A percentile compares a stretch with the other conserved stretches of the same genome.
These are phyloP conservation scores for Colletotrichum tropicicola DNA, from an alignment of 2,329 filamentous ascomycete genomes.

Conservation along the genomic window DNA sequence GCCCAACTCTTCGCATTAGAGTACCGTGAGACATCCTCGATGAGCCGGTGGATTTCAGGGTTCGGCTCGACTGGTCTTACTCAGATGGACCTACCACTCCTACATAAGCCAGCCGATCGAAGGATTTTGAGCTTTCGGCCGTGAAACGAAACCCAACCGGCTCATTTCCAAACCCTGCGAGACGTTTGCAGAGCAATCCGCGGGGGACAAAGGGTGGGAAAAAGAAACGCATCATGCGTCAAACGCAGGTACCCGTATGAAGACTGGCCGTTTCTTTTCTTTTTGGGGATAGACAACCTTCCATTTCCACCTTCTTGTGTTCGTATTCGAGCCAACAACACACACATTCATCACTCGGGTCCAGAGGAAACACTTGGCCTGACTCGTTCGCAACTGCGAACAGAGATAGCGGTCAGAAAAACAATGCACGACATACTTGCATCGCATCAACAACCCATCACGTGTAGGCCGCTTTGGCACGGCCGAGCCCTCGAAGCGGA, in stretches of 20 bases:
- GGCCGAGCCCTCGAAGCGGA: slow-evolving; percentile 6
- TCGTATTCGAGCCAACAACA: not conserved
- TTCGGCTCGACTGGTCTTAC: not conserved
- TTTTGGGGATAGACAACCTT: not conserved
- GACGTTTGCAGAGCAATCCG: not conserved
- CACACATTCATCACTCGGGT: not conserved
- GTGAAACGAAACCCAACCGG: not conserved
- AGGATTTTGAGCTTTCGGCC: not conserved
- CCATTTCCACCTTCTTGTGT: not conserved
- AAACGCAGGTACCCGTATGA: not conserved
- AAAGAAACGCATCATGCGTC: not conserved
- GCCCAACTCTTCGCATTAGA: not conserved
- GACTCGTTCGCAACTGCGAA: not conserved
- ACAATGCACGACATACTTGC: slow-evolving; percentile 24
- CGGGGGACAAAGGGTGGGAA: not conserved
- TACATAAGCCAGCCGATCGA: not conserved
- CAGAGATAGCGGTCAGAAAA: not conserved
- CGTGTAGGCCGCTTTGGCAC: slow-evolving; percentile 14
- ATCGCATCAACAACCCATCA: slow-evolving; percentile 18
- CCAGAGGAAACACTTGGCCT: not conserved
- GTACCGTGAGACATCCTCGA: not conserved
- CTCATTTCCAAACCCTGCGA: not conserved
- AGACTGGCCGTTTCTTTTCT: not conserved
- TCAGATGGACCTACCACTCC: not conserved
- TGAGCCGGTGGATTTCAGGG: not conserved